Evolutionary conservation across 306 rosid species (phyloP).

Genomic region (Trifolium dubium): DNA sequence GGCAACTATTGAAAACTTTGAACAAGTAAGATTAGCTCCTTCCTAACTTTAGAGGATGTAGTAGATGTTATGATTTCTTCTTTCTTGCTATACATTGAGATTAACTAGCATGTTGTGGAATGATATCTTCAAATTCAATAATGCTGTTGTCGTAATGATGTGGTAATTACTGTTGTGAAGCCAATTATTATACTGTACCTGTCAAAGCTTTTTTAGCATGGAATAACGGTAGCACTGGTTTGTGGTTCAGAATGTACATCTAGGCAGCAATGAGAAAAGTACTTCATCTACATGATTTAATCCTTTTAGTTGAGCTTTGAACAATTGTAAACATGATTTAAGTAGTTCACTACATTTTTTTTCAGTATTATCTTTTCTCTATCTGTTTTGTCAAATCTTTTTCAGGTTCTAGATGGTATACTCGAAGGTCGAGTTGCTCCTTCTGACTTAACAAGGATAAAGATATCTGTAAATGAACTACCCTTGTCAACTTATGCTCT

Average conservation of each 20-base stretch:
- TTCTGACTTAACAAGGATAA: constrained; percentile 68
- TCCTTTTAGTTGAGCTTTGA: constrained; percentile 24
- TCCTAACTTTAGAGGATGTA: constrained; percentile 19
- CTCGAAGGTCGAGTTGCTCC: constrained; percentile 60
- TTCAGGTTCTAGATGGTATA: constrained; percentile 78
- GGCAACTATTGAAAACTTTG: constrained; percentile 76
- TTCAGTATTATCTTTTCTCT: constrained; percentile 22
- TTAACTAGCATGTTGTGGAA: constrained; percentile 13
- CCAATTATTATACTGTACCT: constrained; percentile 6
- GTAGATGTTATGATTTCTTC: neutral
- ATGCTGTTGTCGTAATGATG: constrained; percentile 13
- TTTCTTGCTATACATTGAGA: constrained; percentile 17
- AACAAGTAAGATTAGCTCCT: constrained; percentile 61
- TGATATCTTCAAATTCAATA: constrained; percentile 37
- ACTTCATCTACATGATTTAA: constrained; percentile 4
- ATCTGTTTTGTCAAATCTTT: constrained; percentile 8
- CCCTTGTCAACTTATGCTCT: constrained; percentile 68
- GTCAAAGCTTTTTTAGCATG: constrained; percentile 22
- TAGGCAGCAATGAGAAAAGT: constrained; percentile 3
- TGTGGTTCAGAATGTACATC: constrained; percentile 23
- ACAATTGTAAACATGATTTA: constrained; percentile 15
- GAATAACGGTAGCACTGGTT: constrained; percentile 16
- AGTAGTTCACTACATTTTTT: constrained; percentile 13
- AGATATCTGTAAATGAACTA: constrained; percentile 54
- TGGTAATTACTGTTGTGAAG: constrained; percentile 1